These are phyloP conservation scores for Diaporthe sp. DNA, from an alignment of 2,329 filamentous ascomycete species.

Conservation along the genomic window DNA sequence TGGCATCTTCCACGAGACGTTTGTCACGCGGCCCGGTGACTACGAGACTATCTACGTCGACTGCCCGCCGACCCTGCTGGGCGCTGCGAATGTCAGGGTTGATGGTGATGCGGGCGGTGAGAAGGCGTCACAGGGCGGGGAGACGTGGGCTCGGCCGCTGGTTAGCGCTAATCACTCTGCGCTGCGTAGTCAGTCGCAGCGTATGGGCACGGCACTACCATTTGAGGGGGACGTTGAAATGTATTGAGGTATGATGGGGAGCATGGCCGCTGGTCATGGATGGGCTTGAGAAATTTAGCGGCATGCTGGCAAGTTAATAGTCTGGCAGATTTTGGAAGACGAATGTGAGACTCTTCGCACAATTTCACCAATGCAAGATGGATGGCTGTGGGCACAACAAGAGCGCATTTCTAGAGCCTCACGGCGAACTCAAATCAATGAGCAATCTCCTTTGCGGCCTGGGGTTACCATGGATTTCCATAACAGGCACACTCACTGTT, in stretches of 20 bases:
- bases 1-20: slow-evolving; percentile 69
- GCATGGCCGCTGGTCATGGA: not conserved
- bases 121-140: slow-evolving; percentile 45
- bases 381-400: too few species aligned
- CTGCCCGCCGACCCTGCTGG: slow-evolving; percentile 56
- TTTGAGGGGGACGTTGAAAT: not conserved
- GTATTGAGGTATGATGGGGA: not conserved
- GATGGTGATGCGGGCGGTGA: slow-evolving; percentile 32
- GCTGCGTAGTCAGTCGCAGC: slow-evolving; percentile 53
- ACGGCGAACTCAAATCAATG: not conserved
- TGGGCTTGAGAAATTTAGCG: not conserved
- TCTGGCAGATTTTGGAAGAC: not conserved
- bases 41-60: slow-evolving; percentile 68
- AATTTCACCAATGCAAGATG: not conserved
- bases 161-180: slow-evolving; percentile 50
- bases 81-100: slow-evolving; percentile 45
- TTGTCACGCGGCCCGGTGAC: slow-evolving; percentile 57
- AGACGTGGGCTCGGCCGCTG: slow-evolving; percentile 52
- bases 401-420: not conserved
- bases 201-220: slow-evolving; percentile 45
- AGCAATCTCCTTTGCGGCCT: not conserved
- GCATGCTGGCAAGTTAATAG: not conserved
- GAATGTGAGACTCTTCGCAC: not conserved
- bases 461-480: too few species aligned
- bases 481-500: too few species aligned